Percentiles rank a stretch among this genome's conserved stretches.
Conservation (phyloP, 495 filamentous ascomycete genomes). For the Daldinia vernicosa region DNA sequence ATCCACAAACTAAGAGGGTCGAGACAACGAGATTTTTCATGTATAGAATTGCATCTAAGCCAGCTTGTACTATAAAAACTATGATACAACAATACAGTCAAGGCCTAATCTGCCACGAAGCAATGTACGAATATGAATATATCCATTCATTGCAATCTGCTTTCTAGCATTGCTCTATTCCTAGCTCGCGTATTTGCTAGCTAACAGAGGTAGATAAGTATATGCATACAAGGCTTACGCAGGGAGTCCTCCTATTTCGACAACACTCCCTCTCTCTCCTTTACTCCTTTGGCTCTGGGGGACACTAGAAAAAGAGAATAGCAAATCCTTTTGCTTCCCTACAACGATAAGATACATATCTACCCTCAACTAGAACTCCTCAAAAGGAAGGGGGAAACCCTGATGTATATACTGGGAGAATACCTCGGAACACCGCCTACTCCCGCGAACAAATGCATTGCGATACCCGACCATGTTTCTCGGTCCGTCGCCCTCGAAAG, state of each 20-base stretch:
- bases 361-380: not conserved
- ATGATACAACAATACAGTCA: not conserved
- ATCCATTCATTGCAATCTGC: slow-evolving; percentile 29
- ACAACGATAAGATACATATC: not conserved
- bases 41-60: not conserved
- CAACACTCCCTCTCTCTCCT: not conserved
- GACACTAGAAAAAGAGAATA: not conserved
- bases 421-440: slow-evolving; percentile 1
- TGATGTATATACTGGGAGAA: not conserved
- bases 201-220: slow-evolving; percentile 6
- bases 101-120: not conserved
- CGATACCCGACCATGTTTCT: not conserved
- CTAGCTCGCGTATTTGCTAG: not conserved
- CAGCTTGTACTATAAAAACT: not conserved
- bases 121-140: slow-evolving; percentile 4
- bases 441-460: slow-evolving; percentile 3
- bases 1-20: not conserved
- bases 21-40: not conserved
- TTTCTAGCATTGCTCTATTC: not conserved
- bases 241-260: not conserved
- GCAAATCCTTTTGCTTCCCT: not conserved
- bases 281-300: not conserved
- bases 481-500: slow-evolving; percentile 1
- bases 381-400: not conserved
- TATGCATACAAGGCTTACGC: not conserved